phyloP scores from a whole-genome alignment of 2,329 filamentous ascomycete genomes.

The Bipolaris oryzae region DNA sequence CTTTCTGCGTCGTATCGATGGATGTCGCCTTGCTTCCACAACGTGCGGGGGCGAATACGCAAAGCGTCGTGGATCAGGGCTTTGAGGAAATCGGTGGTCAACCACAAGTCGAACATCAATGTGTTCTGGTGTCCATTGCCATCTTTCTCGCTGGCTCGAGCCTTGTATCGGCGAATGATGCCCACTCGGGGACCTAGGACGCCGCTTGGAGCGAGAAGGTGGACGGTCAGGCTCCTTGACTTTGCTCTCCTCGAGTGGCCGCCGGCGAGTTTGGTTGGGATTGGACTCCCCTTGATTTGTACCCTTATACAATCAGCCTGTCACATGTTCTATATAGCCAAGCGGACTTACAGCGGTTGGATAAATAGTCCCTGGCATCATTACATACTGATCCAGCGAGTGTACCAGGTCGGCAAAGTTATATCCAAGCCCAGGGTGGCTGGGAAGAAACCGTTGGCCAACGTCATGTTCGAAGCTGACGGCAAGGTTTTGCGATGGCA shows the following conservation, averaged over 20 bases:
- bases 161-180: slow-evolving; percentile 8
- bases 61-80: slow-evolving; percentile 24
- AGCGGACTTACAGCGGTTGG: slow-evolving; percentile 31
- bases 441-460: slow-evolving; percentile 53
- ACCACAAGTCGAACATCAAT: slow-evolving; percentile 38
- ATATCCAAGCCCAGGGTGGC: slow-evolving; percentile 46
- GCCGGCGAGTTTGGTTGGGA: slow-evolving; percentile 2
- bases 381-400: slow-evolving; percentile 53
- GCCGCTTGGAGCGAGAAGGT: slow-evolving; percentile 7
- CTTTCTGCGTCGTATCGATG: slow-evolving; percentile 33
- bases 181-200: slow-evolving; percentile 10
- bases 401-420: slow-evolving; percentile 53
- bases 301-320: slow-evolving; percentile 10
- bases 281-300: slow-evolving; percentile 12
- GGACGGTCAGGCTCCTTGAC: slow-evolving; percentile 13
- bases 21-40: slow-evolving; percentile 23
- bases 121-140: slow-evolving; percentile 33
- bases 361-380: slow-evolving; percentile 53
- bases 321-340: background rate
- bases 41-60: slow-evolving; percentile 27
- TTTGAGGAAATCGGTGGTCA: slow-evolving; percentile 28
- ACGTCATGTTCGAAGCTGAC: slow-evolving; percentile 52
- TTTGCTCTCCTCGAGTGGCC: slow-evolving; percentile 5
- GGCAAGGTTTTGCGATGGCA: slow-evolving; percentile 44
- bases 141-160: slow-evolving; percentile 12